These are phyloP conservation scores for Boletus insuetus DNA, from an alignment of 768 basidiomycete genomes.

Conservation along the genomic window DNA sequence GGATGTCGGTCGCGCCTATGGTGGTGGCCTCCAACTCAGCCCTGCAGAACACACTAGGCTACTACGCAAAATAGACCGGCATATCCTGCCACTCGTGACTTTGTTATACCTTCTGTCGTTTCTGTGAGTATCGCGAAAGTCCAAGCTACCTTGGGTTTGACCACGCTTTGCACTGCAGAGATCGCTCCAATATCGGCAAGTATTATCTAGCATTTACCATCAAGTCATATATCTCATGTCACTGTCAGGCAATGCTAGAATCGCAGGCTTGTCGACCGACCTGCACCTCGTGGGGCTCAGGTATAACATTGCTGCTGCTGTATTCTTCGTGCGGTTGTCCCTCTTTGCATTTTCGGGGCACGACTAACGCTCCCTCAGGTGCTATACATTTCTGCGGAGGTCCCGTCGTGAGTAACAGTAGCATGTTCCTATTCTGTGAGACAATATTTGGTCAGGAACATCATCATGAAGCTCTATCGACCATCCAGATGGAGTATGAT, in stretches of 20 bases:
- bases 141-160: neutral
- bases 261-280: slow-evolving; percentile 44
- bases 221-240: neutral
- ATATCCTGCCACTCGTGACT: slow-evolving; percentile 44
- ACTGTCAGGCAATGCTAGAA: slow-evolving; percentile 38
- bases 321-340: slow-evolving; percentile 32
- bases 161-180: slow-evolving; percentile 24
- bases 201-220: neutral
- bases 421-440: neutral
- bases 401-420: slow-evolving; percentile 33
- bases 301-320: slow-evolving; percentile 37
- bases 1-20: neutral
- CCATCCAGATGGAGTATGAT: slow-evolving; percentile 35
- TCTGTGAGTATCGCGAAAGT: slow-evolving; percentile 32
- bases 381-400: slow-evolving; percentile 34
- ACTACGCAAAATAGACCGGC: slow-evolving; percentile 43
- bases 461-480: slow-evolving; percentile 33
- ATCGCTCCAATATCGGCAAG: slow-evolving; percentile 45
- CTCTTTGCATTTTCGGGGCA: neutral
- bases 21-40: neutral
- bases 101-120: slow-evolving; percentile 45
- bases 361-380: slow-evolving; percentile 20
- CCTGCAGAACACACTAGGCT: slow-evolving; percentile 24
- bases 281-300: slow-evolving; percentile 32
- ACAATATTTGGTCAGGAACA: slow-evolving; percentile 27